Evolutionary conservation across 768 basidiomycete species (phyloP).

Genomic region (Naganishia antarctica): DNA sequence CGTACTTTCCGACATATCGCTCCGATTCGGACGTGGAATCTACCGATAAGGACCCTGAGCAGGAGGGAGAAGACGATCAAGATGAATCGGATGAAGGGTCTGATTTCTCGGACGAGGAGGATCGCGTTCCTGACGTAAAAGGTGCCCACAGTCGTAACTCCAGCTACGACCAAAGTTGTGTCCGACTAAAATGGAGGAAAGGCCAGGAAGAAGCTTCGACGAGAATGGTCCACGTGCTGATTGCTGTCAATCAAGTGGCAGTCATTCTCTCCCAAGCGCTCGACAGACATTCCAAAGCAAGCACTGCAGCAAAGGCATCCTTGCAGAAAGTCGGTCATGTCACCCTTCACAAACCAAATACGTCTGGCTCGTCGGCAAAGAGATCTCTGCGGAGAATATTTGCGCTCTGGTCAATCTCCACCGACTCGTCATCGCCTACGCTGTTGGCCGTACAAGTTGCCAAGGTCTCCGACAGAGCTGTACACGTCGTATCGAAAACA

Average conservation of each 20-base stretch:
- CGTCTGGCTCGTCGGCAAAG: not conserved
- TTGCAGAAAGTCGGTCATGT: conserved; percentile 9
- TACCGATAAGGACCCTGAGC: not conserved
- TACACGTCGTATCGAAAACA: not conserved
- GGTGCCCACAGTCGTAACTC: not conserved
- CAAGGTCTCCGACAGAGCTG: not conserved
- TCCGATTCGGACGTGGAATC: conserved; percentile 7
- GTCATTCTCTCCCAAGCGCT: conserved; percentile 5
- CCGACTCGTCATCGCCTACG: not conserved
- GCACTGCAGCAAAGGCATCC: not conserved
- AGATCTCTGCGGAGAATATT: not conserved
- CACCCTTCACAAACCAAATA: not conserved
- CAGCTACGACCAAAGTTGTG: not conserved
- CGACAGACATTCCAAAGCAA: not conserved
- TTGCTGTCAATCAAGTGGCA: conserved; percentile 13
- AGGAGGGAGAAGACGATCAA: not conserved
- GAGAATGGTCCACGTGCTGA: not conserved
- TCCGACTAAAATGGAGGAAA: not conserved
- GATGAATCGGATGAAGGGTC: conserved; percentile 6
- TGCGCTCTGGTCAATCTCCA: not conserved
- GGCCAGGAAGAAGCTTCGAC: not conserved
- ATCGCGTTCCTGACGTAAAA: conserved; percentile 1
- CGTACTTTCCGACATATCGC: not conserved
- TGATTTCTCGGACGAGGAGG: conserved; percentile 15
- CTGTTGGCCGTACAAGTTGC: not conserved